Percentiles rank a stretch among this genome's conserved stretches.
These are phyloP conservation scores for Agrocybe praecox DNA, from an alignment of 768 basidiomycete species.

Conservation along the genomic window DNA sequence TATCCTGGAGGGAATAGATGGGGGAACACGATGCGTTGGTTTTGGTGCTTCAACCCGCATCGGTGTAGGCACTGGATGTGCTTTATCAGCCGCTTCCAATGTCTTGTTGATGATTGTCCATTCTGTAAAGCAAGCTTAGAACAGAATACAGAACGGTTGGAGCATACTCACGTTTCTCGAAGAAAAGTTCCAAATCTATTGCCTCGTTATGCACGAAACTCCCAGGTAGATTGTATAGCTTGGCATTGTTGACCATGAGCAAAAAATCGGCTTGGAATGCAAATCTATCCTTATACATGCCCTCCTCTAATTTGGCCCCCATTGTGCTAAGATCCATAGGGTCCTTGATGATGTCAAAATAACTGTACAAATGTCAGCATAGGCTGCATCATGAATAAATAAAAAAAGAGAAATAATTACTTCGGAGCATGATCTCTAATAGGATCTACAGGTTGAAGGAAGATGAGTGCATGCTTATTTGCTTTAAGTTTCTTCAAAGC, in stretches of 20 bases:
- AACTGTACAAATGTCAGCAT: conserved; percentile 51
- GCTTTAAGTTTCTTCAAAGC: conserved; percentile 79
- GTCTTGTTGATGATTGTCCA: conserved; percentile 90
- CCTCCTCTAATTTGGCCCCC: conserved; percentile 81
- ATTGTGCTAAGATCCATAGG: conserved; percentile 97
- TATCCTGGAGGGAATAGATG: conserved; percentile 43
- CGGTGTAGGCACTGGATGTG: conserved; percentile 30
- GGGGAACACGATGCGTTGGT: conserved; percentile 35
- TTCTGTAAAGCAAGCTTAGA: conserved; percentile 45
- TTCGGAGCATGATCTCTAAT: conserved; percentile 88
- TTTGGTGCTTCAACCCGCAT: conserved; percentile 23
- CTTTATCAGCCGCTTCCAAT: conserved; percentile 64
- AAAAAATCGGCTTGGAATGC: conserved; percentile 86
- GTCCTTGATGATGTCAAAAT: conserved; percentile 86
- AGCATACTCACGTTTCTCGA: conserved; percentile 75
- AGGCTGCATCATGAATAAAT: neutral
- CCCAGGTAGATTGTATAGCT: conserved; percentile 76
- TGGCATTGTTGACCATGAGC: conserved; percentile 87
- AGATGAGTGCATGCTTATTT: conserved; percentile 74
- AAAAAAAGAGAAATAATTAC: conserved; percentile 49
- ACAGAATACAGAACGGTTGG: neutral
- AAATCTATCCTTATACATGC: conserved; percentile 83
- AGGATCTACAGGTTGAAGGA: conserved; percentile 95
- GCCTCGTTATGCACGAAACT: conserved; percentile 79
- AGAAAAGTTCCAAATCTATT: conserved; percentile 73